These are phyloP conservation scores for Thermoascus crustaceus DNA, from an alignment of 2,329 filamentous ascomycete genomes.

Conservation along the genomic window DNA sequence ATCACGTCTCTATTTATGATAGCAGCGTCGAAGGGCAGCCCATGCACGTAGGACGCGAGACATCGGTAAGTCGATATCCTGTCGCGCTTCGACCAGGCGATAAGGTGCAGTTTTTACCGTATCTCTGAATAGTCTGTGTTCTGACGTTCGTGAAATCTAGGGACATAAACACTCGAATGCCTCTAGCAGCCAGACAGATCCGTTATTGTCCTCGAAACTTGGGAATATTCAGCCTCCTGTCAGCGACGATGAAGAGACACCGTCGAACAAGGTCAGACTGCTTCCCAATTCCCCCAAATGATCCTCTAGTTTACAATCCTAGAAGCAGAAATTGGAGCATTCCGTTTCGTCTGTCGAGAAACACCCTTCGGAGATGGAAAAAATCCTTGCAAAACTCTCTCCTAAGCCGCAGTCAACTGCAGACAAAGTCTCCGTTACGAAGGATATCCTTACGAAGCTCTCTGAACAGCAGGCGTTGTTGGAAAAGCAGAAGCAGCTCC, in stretches of 20 bases:
- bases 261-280: constrained; percentile 31
- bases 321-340: constrained; percentile 43
- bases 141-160: constrained; percentile 10
- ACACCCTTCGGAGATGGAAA: constrained; percentile 52
- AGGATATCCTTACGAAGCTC: constrained; percentile 56
- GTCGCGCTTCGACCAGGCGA: background rate
- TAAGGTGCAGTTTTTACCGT: constrained; percentile 1
- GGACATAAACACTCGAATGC: constrained; percentile 18
- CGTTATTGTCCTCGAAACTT: constrained; percentile 26
- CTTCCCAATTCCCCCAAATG: constrained; percentile 1
- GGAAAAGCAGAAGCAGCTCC: constrained; percentile 50
- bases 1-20: constrained; percentile 14
- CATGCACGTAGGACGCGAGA: constrained; percentile 16
- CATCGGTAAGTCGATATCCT: constrained; percentile 17
- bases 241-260: constrained; percentile 16
- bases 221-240: constrained; percentile 22
- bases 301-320: constrained; percentile 25
- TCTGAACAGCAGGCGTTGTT: constrained; percentile 61
- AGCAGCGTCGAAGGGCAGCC: constrained; percentile 10
- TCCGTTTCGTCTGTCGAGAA: constrained; percentile 19
- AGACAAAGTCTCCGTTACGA: constrained; percentile 10
- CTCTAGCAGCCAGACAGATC: constrained; percentile 21
- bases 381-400: constrained; percentile 40
- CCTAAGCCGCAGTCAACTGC: constrained; percentile 23
- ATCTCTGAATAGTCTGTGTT: background rate